Base-by-base conservation (phyloP, 495 filamentous ascomycete species). In the Neurospora sp. region DNA sequence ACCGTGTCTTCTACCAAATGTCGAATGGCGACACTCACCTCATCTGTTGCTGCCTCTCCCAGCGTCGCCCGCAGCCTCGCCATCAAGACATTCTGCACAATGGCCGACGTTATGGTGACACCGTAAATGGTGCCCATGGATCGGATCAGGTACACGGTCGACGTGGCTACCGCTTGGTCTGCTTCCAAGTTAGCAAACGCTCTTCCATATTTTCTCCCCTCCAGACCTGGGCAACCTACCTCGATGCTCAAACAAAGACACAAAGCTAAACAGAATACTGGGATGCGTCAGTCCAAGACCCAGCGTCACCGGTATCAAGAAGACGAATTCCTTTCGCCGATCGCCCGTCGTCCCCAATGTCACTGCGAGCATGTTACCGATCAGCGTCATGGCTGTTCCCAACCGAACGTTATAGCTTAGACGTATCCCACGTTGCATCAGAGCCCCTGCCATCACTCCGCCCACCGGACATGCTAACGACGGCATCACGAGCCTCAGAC, bases 141-240 rank as follows among this genome's bases (percentile, higher is more conserved):
- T 38, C 89, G 88, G 69, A 90, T 87, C 66, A 91, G 84, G 74
- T 90, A 90, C 17, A 90, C 88, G 0, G 87, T 90, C 8, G 89
- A 91, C 0, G 90, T 85, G 0, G 89, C 89, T 15, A 91, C 89
- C 15, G 89, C 89, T 78, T 91, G 89, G 69, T 91, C 90, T 90
- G 74, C 9, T 24, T 4, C 36, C 9, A 38, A 66, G 71, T 79
- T 71, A 78, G 75, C 24, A 15, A 17, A 2, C 21, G 0, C 75
- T 11, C 5, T n/a, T 17, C 21, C 11, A 31, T 10, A 5, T 15
- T 17, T 2, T 40, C 21, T 59, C 54, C 31, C 6, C 28, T 69
- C 21, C 9, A 5, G 3, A 7, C 28, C 19, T 42, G 21, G 39
- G 24, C 17, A 6, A 73, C 82, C 45, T 83, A 91, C 90, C 88